These are phyloP conservation scores for Mycotypha africana DNA, from an alignment of 371 early-diverging fungal species.

Conservation along the genomic window DNA sequence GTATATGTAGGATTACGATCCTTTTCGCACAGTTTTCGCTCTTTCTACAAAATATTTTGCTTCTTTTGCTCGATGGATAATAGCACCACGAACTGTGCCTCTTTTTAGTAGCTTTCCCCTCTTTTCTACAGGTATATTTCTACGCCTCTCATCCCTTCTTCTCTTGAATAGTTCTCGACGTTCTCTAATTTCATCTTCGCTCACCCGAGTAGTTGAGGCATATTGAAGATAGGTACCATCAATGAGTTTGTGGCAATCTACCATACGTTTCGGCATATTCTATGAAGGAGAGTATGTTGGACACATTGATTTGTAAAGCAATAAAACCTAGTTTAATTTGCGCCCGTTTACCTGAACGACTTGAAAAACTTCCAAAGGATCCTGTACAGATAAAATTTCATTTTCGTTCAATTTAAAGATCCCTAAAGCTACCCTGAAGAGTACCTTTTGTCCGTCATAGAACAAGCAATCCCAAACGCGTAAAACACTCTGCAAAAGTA, in stretches of 20 bases:
- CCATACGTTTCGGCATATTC: conserved; percentile 70
- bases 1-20: too few species aligned
- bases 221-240: conserved; percentile 54
- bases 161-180: conserved; percentile 45
- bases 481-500: conserved; percentile 55
- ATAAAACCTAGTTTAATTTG: not conserved
- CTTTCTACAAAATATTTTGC: conserved; percentile 38
- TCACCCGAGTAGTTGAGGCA: conserved; percentile 44
- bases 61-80: conserved; percentile 38
- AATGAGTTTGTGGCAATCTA: conserved; percentile 71
- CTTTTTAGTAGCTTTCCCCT: conserved; percentile 21
- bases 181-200: conserved; percentile 50
- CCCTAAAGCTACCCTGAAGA: conserved; percentile 75
- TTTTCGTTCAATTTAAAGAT: conserved; percentile 72
- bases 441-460: conserved; percentile 76
- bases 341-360: conserved; percentile 44
- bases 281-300: conserved; percentile 5
- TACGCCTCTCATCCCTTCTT: conserved; percentile 37
- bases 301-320: not conserved
- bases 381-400: conserved; percentile 55
- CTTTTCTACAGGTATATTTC: conserved; percentile 24
- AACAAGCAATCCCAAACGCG: conserved; percentile 86
- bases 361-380: conserved; percentile 68
- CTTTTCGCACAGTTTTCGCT: conserved; percentile 35
- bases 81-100: conserved; percentile 32